These are phyloP conservation scores for Candida coquimbonensis DNA, from an alignment of 805 yeast species.

Conservation along the genomic window DNA sequence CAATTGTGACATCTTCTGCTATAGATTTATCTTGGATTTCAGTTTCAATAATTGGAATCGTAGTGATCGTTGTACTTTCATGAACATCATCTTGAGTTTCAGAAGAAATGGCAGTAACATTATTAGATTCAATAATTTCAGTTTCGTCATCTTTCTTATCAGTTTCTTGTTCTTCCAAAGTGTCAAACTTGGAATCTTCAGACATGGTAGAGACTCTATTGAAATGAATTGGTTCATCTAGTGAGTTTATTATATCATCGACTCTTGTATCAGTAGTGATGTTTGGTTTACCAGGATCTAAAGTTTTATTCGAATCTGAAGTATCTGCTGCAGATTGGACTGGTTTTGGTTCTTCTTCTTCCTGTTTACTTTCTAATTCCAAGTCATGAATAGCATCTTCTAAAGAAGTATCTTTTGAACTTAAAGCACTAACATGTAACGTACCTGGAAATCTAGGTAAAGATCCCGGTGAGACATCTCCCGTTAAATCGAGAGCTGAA, in stretches of 20 bases:
- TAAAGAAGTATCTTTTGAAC: slow-evolving; percentile 9
- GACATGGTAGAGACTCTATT: slow-evolving; percentile 34
- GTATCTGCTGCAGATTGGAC: no score
- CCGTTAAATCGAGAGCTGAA: slow-evolving; percentile 7
- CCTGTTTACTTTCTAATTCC: no score
- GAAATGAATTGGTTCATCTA: slow-evolving; percentile 35
- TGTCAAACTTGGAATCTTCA: slow-evolving; percentile 12
- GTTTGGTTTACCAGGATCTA: slow-evolving; percentile 39
- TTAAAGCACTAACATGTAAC: slow-evolving; percentile 39
- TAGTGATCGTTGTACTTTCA: background rate
- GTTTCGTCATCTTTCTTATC: background rate
- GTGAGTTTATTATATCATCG: slow-evolving; percentile 20
- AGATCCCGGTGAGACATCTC: slow-evolving; percentile 18
- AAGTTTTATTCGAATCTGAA: slow-evolving; percentile 24
- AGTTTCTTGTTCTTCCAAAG: background rate
- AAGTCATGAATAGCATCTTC: slow-evolving; percentile 4
- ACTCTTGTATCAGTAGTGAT: slow-evolving; percentile 7
- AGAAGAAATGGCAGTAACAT: background rate
- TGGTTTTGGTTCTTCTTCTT: no score
- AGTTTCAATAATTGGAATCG: background rate
- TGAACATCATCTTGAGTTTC: background rate
- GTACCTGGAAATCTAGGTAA: slow-evolving; percentile 42
- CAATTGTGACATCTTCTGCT: background rate
- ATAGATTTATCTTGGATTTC: background rate
- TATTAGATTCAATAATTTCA: background rate